Conservation (phyloP, 2,329 filamentous ascomycete species). For the Drechmeria coniospora region DNA sequence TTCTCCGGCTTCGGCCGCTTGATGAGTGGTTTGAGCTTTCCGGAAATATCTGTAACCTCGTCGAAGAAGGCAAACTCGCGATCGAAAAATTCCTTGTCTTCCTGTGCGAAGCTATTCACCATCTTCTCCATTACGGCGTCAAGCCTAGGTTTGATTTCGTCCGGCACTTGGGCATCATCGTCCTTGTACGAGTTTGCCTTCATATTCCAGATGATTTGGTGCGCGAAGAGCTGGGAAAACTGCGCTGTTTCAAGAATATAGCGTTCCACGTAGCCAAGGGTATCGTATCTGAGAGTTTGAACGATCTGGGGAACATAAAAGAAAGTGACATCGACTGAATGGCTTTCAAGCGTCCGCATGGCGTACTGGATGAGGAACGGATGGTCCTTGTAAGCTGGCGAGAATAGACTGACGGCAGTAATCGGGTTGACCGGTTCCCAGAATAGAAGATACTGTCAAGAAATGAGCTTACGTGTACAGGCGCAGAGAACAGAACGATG, state of each 20-base stretch:
- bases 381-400: conserved; percentile 81
- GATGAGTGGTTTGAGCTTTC: conserved; percentile 86
- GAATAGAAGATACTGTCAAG: conserved; percentile 62
- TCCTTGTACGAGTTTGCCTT: conserved; percentile 98
- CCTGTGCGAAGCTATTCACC: conserved; percentile 62
- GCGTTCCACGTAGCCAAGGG: conserved; percentile 82
- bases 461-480: conserved; percentile 6
- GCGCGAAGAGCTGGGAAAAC: conserved; percentile 94
- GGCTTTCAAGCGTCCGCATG: conserved; percentile 84
- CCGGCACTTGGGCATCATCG: conserved; percentile 77
- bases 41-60: conserved; percentile 88
- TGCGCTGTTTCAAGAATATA: conserved; percentile 96
- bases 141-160: conserved; percentile 82
- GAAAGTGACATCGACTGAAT: conserved; percentile 93
- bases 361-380: conserved; percentile 93
- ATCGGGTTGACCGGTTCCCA: conserved; percentile 90
- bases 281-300: conserved; percentile 84
- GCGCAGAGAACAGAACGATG: not conserved
- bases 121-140: conserved; percentile 80
- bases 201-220: conserved; percentile 99
- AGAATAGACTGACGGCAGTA: conserved; percentile 82
- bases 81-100: conserved; percentile 78
- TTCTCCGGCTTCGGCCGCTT: conserved; percentile 89
- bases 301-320: conserved; percentile 99
- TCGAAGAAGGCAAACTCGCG: conserved; percentile 97